A percentile compares a stretch with the other conserved stretches of the same genome.
Conservation (phyloP, 148 eudicot genomes). For the Rhododendron simsii region DNA sequence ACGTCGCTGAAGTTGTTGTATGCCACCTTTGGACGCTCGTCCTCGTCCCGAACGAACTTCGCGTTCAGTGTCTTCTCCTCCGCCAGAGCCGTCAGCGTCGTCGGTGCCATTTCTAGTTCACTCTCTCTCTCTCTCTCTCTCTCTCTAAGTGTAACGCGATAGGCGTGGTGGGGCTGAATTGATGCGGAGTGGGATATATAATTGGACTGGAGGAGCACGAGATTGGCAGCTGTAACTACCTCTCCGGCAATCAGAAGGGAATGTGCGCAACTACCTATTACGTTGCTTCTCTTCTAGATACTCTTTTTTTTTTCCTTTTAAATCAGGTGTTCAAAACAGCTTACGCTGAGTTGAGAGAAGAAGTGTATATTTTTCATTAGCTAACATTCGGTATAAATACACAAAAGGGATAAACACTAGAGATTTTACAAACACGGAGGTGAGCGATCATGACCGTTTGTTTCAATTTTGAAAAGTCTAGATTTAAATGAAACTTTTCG, state of each 20-base stretch:
- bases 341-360: too few species aligned
- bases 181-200: not conserved
- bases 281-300: not conserved
- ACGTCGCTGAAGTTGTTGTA: conserved; percentile 63
- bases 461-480: too few species aligned
- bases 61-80: conserved; percentile 35
- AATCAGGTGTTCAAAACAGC: too few species aligned
- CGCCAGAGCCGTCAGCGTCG: conserved; percentile 44
- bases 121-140: not conserved
- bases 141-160: not conserved
- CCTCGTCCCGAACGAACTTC: conserved; percentile 76
- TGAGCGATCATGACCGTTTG: too few species aligned
- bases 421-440: too few species aligned
- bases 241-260: not conserved
- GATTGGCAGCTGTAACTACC: not conserved
- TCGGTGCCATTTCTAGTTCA: conserved; percentile 15
- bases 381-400: too few species aligned
- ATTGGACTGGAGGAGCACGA: not conserved
- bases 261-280: not conserved
- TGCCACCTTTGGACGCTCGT: conserved; percentile 84
- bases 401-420: too few species aligned
- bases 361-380: too few species aligned
- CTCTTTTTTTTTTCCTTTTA: too few species aligned
- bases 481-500: too few species aligned
- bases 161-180: not conserved